Evolutionary conservation across 768 basidiomycete species (phyloP).

Genomic region (Mycena galopus): DNA sequence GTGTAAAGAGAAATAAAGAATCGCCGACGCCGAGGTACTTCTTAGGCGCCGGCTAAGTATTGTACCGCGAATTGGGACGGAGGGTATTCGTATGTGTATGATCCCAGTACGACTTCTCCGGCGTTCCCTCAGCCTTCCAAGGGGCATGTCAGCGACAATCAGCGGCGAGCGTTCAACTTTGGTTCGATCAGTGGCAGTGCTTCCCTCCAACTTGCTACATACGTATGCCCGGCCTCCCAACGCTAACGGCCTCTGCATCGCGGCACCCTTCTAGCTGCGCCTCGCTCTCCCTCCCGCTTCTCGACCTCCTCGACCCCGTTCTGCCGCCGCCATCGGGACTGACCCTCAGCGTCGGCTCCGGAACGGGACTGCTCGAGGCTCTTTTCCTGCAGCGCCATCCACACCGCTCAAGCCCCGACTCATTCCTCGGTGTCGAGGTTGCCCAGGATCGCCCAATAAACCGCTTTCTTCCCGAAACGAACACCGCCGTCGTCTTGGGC

Average conservation of each 20-base stretch:
- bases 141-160: too few species aligned
- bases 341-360: conserved; percentile 14
- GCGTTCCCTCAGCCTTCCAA: too few species aligned
- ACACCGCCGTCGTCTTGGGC: conserved; percentile 11
- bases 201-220: too few species aligned
- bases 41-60: too few species aligned
- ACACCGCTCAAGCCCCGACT: conserved; percentile 4
- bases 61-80: too few species aligned
- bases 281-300: conserved; percentile 17
- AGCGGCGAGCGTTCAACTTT: too few species aligned
- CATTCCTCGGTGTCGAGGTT: conserved; percentile 7
- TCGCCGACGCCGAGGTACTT: too few species aligned
- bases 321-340: conserved; percentile 1
- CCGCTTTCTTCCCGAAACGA: conserved; percentile 6
- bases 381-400: conserved; percentile 14
- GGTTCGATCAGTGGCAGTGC: too few species aligned
- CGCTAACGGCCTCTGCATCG: conserved; percentile 4
- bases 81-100: too few species aligned
- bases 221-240: conserved; percentile 2
- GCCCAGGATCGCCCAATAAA: conserved; percentile 3
- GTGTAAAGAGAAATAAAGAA: too few species aligned
- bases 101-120: too few species aligned
- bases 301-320: conserved; percentile 10
- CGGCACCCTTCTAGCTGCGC: conserved; percentile 3
- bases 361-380: conserved; percentile 4